Conservation (phyloP, 768 basidiomycete genomes). For the Lactifluus rugatus region DNA sequence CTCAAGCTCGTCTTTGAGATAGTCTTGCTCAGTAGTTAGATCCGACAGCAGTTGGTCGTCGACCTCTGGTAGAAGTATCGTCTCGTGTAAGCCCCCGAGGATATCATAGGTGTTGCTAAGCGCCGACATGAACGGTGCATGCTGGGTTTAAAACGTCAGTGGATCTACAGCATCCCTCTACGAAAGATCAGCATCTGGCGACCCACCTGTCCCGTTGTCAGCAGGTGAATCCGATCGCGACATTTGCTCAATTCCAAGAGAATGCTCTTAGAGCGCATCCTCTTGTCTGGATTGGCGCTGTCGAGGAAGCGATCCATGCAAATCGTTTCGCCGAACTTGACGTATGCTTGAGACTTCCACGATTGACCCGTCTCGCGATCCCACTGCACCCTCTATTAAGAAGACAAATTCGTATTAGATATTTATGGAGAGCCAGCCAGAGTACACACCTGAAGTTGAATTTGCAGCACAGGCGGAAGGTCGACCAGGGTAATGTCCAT, state of each 20-base stretch:
- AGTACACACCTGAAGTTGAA: slow-evolving; percentile 78
- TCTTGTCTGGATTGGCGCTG: slow-evolving; percentile 60
- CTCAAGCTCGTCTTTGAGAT: slow-evolving; percentile 49
- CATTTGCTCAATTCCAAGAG: slow-evolving; percentile 53
- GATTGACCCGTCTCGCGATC: slow-evolving; percentile 85
- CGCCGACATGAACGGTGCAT: slow-evolving; percentile 47
- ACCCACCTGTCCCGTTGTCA: slow-evolving; percentile 65
- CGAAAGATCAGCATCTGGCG: neutral
- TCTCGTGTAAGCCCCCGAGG: slow-evolving; percentile 40
- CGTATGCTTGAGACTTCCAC: slow-evolving; percentile 93
- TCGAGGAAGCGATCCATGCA: slow-evolving; percentile 91
- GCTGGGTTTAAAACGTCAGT: slow-evolving; percentile 31
- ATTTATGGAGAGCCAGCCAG: neutral
- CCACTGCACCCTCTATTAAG: slow-evolving; percentile 76
- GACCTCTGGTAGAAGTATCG: slow-evolving; percentile 38
- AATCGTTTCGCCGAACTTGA: slow-evolving; percentile 80
- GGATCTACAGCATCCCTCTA: neutral
- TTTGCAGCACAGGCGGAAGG: slow-evolving; percentile 83
- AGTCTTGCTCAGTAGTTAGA: slow-evolving; percentile 44
- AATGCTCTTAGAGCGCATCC: slow-evolving; percentile 56
- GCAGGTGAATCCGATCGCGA: slow-evolving; percentile 56
- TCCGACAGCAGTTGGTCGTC: slow-evolving; percentile 47
- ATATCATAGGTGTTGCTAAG: slow-evolving; percentile 50
- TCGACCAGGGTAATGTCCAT: slow-evolving; percentile 85
- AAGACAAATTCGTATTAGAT: slow-evolving; percentile 8